phyloP scores from a whole-genome alignment of 306 rosid genomes.

The Coriaria nepalensis region DNA sequence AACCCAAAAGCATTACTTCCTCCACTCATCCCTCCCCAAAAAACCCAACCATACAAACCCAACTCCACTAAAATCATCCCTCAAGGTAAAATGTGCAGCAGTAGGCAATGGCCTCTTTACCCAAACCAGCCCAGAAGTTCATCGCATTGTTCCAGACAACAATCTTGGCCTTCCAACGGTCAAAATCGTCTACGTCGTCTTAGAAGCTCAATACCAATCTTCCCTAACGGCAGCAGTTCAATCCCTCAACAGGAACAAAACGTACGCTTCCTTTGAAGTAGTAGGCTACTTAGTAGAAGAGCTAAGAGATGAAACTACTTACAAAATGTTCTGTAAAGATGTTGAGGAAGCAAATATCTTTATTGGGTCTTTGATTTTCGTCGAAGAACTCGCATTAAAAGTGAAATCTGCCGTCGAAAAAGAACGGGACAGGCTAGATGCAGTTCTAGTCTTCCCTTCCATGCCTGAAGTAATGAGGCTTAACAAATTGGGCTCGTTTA shows the following conservation, averaged over 20 bases:
- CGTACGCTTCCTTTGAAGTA: constrained; percentile 55
- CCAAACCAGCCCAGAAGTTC: constrained; percentile 83
- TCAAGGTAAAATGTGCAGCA: constrained; percentile 61
- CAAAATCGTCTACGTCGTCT: constrained; percentile 75
- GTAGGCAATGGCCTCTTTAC: constrained; percentile 90
- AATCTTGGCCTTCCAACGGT: constrained; percentile 49
- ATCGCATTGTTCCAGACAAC: constrained; percentile 69
- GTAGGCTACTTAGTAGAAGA: constrained; percentile 94
- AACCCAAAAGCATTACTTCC: constrained; percentile 57
- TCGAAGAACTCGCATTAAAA: constrained; percentile 86
- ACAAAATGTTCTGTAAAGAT: constrained; percentile 58
- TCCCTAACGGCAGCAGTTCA: constrained; percentile 71
- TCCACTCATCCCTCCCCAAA: constrained; percentile 79
- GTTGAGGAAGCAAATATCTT: constrained; percentile 79
- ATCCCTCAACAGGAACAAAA: constrained; percentile 37
- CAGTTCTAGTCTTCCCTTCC: constrained; percentile 92
- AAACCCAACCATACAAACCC: constrained; percentile 21
- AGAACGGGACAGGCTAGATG: constrained; percentile 79
- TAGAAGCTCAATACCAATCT: constrained; percentile 97
- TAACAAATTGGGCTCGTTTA: constrained; percentile 76
- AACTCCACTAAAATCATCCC: constrained; percentile 21
- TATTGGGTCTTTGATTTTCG: constrained; percentile 87
- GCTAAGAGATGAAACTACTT: constrained; percentile 50
- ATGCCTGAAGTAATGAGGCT: constrained; percentile 99
- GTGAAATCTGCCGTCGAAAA: constrained; percentile 81